A percentile compares a stretch with the other conserved stretches of the same genome.
phyloP scores from a whole-genome alignment of 306 rosid species.

The Astragalus membranaceus region DNA sequence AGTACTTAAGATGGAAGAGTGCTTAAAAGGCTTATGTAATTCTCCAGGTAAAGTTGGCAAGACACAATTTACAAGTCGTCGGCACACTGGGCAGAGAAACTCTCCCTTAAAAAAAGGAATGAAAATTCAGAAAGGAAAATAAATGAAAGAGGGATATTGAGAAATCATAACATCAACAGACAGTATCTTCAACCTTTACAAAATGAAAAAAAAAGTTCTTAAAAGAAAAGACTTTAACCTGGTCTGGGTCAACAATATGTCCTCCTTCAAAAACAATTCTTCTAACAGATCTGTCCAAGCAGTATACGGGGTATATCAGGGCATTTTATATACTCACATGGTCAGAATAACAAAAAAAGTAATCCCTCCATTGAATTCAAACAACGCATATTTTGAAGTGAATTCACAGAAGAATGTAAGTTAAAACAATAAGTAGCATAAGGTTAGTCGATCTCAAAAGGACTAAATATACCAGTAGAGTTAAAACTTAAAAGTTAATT shows the following conservation, averaged over 20 bases:
- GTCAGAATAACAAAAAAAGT: not conserved
- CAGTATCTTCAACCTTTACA: not conserved
- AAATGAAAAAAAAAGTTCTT: not conserved
- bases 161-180: not conserved
- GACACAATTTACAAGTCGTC: slow-evolving; percentile 89
- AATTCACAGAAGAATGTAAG: not conserved
- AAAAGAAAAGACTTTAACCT: slow-evolving; percentile 36
- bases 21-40: slow-evolving; percentile 39
- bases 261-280: slow-evolving; percentile 98
- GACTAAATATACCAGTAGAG: not conserved
- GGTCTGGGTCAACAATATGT: slow-evolving; percentile 92
- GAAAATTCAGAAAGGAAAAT: not conserved
- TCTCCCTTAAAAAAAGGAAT: slow-evolving; percentile 58
- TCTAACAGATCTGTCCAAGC: slow-evolving; percentile 58
- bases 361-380: not conserved
- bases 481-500: not conserved
- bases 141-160: not conserved
- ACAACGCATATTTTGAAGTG: not conserved
- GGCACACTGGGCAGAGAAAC: slow-evolving; percentile 94
- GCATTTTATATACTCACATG: not conserved
- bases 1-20: slow-evolving; percentile 27
- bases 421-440: not conserved
- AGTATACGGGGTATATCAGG: slow-evolving; percentile 12
- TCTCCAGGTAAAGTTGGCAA: slow-evolving; percentile 65
- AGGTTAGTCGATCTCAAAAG: not conserved